These are phyloP conservation scores for Cyclotella choctawhatcheeana DNA, from an alignment of 108 stramenopile species.

Conservation along the genomic window DNA sequence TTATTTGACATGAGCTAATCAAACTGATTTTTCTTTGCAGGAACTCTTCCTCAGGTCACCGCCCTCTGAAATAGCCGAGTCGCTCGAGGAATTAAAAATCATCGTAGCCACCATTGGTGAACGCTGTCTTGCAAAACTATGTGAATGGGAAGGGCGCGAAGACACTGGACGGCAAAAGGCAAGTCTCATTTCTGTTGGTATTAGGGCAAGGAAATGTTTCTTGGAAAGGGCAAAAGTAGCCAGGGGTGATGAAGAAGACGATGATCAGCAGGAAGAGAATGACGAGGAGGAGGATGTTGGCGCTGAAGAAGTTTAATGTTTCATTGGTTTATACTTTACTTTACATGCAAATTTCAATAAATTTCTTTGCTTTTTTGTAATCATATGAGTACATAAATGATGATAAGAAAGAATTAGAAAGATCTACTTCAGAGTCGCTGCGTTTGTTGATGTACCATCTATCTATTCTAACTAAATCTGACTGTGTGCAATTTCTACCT, in stretches of 20 bases:
- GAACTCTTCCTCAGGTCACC: conserved; percentile 36
- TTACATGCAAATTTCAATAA: too few relatives aligned
- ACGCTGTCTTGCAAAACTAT: conserved; percentile 38
- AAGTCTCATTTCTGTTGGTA: conserved; percentile 37
- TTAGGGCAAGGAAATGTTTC: conserved; percentile 40
- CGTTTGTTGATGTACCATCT: too few relatives aligned
- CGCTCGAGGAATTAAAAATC: conserved; percentile 38
- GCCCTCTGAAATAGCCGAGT: conserved; percentile 36
- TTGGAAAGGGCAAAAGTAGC: background rate
- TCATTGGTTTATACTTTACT: background rate
- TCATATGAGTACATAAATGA: too few relatives aligned
- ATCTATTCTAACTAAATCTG: too few relatives aligned
- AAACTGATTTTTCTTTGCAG: background rate
- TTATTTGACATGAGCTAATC: background rate
- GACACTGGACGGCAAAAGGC: conserved; percentile 42
- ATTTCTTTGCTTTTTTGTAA: too few relatives aligned
- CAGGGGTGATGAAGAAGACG: background rate
- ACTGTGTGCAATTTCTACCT: background rate
- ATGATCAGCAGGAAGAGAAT: background rate
- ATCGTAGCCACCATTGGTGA: conserved; percentile 34
- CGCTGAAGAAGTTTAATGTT: background rate
- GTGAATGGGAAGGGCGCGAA: conserved; percentile 39
- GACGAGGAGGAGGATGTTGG: too few relatives aligned
- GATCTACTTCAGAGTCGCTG: too few relatives aligned
- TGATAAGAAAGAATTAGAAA: too few relatives aligned